phyloP scores from a whole-genome alignment of 2,329 filamentous ascomycete species.

The Colletotrichum sp. region DNA sequence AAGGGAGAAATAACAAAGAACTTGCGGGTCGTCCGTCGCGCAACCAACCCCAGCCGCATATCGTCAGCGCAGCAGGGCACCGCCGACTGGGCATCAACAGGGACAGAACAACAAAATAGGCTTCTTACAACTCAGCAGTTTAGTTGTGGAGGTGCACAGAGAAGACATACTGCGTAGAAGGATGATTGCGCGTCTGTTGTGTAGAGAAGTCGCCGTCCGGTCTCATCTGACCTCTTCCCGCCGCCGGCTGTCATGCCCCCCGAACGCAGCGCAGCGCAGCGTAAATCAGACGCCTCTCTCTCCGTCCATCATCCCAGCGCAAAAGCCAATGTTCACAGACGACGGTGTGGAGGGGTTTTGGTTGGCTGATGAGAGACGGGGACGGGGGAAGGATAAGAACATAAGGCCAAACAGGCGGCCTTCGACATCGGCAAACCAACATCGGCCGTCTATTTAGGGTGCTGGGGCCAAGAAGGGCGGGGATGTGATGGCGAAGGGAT shows the following conservation, averaged over 20 bases:
- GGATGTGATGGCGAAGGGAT: not conserved
- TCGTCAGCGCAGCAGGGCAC: not conserved
- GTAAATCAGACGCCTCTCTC: not conserved
- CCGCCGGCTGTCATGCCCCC: not conserved
- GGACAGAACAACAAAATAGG: not conserved
- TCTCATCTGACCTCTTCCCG: slow-evolving; percentile 14
- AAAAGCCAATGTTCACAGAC: not conserved
- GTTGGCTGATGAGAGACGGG: not conserved
- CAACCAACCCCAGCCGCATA: not conserved
- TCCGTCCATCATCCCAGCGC: not conserved
- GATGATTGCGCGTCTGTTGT: slow-evolving; percentile 10
- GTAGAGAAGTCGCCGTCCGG: slow-evolving; percentile 7
- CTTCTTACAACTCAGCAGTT: not conserved
- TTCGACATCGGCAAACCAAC: not conserved
- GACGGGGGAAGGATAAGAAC: not conserved
- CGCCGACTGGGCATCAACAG: not conserved
- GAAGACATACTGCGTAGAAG: not conserved
- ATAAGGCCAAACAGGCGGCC: not conserved
- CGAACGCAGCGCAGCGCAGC: not conserved
- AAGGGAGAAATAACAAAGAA: not conserved
- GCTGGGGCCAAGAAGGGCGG: not conserved
- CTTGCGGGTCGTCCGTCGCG: not conserved
- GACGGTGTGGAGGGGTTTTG: not conserved
- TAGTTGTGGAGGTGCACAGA: not conserved
- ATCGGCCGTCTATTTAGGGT: slow-evolving; percentile 5